phyloP scores from a whole-genome alignment of 148 eudicot genomes.

The Nyssa sinensis region DNA sequence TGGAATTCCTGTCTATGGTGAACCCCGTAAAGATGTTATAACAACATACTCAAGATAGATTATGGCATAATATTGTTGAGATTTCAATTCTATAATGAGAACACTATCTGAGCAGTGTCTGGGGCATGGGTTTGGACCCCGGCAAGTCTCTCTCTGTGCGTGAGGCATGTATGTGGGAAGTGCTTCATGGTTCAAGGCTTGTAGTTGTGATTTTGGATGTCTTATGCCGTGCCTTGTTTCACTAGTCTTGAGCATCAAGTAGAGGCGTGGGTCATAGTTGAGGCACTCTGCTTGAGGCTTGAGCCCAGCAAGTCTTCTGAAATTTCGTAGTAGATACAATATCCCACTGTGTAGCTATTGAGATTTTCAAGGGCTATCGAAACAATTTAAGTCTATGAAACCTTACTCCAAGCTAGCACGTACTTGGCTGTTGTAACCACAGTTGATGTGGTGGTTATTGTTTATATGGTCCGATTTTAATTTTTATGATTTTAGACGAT shows the following conservation, averaged over 20 bases:
- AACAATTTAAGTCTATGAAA: not conserved
- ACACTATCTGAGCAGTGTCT: not conserved
- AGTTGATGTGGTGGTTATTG: not conserved
- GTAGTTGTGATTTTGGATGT: not conserved
- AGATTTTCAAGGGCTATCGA: too few species aligned
- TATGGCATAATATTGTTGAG: too few species aligned
- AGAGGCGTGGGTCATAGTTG: not conserved
- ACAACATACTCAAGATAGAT: not conserved
- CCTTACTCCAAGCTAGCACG: not conserved
- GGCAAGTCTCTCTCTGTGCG: not conserved
- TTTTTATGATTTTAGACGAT: too few species aligned
- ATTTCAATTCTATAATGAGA: not conserved
- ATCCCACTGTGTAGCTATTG: too few species aligned
- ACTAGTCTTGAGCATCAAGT: not conserved
- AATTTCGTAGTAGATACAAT: too few species aligned
- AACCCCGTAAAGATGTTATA: not conserved
- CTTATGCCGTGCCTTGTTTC: not conserved
- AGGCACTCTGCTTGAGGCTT: too few species aligned
- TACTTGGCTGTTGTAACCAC: not conserved
- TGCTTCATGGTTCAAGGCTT: too few species aligned
- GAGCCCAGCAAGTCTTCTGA: too few species aligned
- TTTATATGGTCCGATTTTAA: not conserved
- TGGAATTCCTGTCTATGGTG: not conserved
- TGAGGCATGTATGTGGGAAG: too few species aligned
- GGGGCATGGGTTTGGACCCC: not conserved